Conservation (phyloP, 2,329 filamentous ascomycete species). For the Macrophomina phaseolina region DNA sequence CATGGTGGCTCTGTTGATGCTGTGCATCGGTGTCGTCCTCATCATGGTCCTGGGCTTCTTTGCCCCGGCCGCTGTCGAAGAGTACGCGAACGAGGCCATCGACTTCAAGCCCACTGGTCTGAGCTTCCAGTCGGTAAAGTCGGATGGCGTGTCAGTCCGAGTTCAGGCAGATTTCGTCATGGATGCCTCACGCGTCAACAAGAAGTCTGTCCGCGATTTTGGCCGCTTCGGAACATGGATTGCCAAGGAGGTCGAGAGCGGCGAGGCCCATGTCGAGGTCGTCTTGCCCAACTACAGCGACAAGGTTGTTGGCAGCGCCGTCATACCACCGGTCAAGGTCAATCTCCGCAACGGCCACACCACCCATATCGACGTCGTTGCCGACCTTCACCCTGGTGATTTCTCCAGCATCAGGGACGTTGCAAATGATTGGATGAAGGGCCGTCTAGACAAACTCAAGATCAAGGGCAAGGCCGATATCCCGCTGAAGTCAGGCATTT, state of each 20-base stretch:
- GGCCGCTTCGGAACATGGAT: slow-evolving; percentile 82
- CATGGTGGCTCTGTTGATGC: slow-evolving; percentile 70
- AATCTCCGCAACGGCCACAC: slow-evolving; percentile 77
- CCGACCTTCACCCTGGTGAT: slow-evolving; percentile 77
- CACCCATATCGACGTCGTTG: slow-evolving; percentile 79
- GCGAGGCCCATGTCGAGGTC: slow-evolving; percentile 73
- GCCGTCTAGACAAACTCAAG: slow-evolving; percentile 72
- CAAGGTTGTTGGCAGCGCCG: slow-evolving; percentile 76
- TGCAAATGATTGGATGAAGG: slow-evolving; percentile 87
- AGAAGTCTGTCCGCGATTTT: slow-evolving; percentile 73
- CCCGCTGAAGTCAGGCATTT: slow-evolving; percentile 76
- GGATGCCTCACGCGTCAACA: slow-evolving; percentile 76
- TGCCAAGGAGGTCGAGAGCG: slow-evolving; percentile 75
- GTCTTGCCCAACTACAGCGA: slow-evolving; percentile 84
- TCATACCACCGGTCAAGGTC: slow-evolving; percentile 75
- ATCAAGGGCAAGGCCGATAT: slow-evolving; percentile 77
- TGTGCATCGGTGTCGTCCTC: slow-evolving; percentile 67
- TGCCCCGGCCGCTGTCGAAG: slow-evolving; percentile 77
- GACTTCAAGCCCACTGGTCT: slow-evolving; percentile 83
- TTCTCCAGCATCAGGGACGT: slow-evolving; percentile 77
- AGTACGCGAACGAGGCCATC: slow-evolving; percentile 83
- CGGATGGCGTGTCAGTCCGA: slow-evolving; percentile 76
- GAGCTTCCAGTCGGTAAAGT: slow-evolving; percentile 83
- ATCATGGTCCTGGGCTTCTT: slow-evolving; percentile 84
- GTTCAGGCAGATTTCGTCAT: slow-evolving; percentile 83